Evolutionary conservation across 352 stramenopile species (phyloP).

Genomic region (Globisporangium takayamanum): DNA sequence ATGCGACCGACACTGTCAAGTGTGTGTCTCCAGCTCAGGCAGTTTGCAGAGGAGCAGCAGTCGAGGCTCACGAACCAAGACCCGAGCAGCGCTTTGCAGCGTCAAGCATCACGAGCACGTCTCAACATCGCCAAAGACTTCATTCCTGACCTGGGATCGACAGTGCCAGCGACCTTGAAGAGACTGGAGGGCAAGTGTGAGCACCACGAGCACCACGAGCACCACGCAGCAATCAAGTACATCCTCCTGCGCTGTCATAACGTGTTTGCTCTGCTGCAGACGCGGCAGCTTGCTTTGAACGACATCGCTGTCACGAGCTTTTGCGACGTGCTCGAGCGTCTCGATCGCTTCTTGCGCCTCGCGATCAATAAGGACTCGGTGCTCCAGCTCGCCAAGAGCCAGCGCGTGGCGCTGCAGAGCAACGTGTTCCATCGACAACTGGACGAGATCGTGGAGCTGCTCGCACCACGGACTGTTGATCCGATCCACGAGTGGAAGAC

Average conservation of each 20-base stretch:
- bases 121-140: no score
- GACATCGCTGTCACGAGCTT: conserved; percentile 2
- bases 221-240: background rate
- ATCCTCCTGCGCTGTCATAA: conserved; percentile 2
- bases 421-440: background rate
- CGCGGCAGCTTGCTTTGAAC: background rate
- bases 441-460: background rate
- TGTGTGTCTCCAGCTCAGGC: no score
- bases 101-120: no score
- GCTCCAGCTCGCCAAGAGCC: background rate
- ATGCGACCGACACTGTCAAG: no score
- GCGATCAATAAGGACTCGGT: background rate
- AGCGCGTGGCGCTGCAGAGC: background rate
- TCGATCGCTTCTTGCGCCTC: background rate
- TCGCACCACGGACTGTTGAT: background rate
- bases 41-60: no score
- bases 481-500: background rate
- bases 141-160: no score
- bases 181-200: no score
- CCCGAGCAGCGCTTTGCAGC: no score
- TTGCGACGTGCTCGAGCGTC: conserved; percentile 1
- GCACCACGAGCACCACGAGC: no score
- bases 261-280: background rate
- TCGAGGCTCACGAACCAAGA: no score
- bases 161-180: no score